Conservation (phyloP, 495 filamentous ascomycete species). For the Penicillium fimorum region DNA sequence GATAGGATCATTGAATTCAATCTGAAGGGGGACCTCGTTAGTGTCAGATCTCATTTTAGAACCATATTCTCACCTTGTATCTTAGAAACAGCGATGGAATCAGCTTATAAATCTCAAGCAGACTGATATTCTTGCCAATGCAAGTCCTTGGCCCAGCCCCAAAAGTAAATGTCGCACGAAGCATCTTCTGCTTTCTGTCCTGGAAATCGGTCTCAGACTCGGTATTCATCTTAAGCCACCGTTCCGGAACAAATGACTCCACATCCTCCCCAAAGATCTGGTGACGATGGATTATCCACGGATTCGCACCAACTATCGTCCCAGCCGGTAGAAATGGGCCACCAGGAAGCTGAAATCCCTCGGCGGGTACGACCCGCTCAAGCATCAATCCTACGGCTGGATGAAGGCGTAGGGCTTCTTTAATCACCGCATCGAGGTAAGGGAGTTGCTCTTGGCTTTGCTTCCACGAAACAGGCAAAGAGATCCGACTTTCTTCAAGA, state of each 20-base stretch:
- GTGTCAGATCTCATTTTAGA: not conserved
- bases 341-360: slow-evolving; percentile 38
- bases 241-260: slow-evolving; percentile 51
- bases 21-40: slow-evolving; percentile 9
- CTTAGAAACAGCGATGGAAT: slow-evolving; percentile 62
- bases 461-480: slow-evolving; percentile 27
- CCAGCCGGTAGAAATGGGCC: slow-evolving; percentile 58
- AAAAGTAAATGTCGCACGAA: slow-evolving; percentile 41
- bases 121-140: slow-evolving; percentile 69
- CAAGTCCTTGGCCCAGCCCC: slow-evolving; percentile 63
- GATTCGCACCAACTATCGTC: slow-evolving; percentile 57
- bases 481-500: slow-evolving; percentile 41
- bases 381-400: slow-evolving; percentile 59
- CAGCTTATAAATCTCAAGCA: slow-evolving; percentile 78
- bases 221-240: slow-evolving; percentile 45
- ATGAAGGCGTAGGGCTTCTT: slow-evolving; percentile 65
- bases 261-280: slow-evolving; percentile 16
- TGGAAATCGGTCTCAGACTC: slow-evolving; percentile 38
- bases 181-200: slow-evolving; percentile 21
- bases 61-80: slow-evolving; percentile 23
- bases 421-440: slow-evolving; percentile 65
- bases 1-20: slow-evolving; percentile 25
- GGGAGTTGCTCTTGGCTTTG: slow-evolving; percentile 48
- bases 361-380: slow-evolving; percentile 44
- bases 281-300: slow-evolving; percentile 25